phyloP scores from a whole-genome alignment of 1,139 yeast species.

The Kodamaea fungicola region DNA sequence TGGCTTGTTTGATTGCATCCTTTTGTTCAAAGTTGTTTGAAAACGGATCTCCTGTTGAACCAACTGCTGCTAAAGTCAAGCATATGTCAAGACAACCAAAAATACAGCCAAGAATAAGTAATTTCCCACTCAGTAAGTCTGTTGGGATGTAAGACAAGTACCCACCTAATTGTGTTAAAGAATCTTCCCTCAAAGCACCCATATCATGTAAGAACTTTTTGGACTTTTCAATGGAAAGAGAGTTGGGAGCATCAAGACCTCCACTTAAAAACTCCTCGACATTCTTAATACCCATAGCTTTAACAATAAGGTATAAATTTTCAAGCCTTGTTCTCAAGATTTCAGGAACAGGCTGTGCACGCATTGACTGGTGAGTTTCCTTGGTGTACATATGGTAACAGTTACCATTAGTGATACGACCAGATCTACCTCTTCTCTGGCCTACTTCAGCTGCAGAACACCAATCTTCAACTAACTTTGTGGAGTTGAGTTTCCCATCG shows the following conservation, averaged over 20 bases:
- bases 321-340: conserved; percentile 81
- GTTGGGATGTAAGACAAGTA: conserved; percentile 81
- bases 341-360: conserved; percentile 79
- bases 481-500: conserved; percentile 63
- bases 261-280: conserved; percentile 65
- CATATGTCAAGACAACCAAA: conserved; percentile 82
- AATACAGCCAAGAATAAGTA: conserved; percentile 72
- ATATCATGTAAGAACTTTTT: conserved; percentile 57
- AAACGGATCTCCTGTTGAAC: conserved; percentile 75
- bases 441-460: conserved; percentile 88
- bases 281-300: conserved; percentile 79
- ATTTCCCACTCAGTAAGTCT: conserved; percentile 81
- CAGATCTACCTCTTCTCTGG: conserved; percentile 98
- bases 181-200: conserved; percentile 63
- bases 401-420: conserved; percentile 81
- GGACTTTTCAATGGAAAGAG: conserved; percentile 58
- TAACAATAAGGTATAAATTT: conserved; percentile 75
- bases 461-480: conserved; percentile 77
- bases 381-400: conserved; percentile 79
- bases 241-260: conserved; percentile 82
- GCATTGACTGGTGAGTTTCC: conserved; percentile 58
- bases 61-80: conserved; percentile 69
- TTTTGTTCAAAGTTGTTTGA: conserved; percentile 58
- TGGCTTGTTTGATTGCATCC: conserved; percentile 54
- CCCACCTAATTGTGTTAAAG: conserved; percentile 74